Conservation (phyloP, 352 stramenopile genomes). For the Globisporangium nagaii region DNA sequence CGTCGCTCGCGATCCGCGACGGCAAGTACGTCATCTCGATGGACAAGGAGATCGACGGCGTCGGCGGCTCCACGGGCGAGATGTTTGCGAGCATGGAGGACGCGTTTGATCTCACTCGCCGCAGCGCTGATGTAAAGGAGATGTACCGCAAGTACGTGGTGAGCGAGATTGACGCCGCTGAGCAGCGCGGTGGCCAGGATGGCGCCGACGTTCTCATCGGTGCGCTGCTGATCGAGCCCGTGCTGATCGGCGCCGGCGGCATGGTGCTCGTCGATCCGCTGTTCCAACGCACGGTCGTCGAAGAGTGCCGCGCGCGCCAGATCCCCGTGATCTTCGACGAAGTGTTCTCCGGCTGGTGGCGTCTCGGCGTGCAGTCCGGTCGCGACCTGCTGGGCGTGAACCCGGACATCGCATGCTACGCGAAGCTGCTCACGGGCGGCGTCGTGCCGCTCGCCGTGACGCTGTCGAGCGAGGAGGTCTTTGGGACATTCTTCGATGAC, state of each 20-base stretch:
- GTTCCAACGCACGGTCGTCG: conserved; percentile 87
- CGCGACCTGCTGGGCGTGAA: conserved; percentile 81
- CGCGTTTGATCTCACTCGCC: conserved; percentile 42
- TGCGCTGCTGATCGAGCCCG: conserved; percentile 84
- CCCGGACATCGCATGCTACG: conserved; percentile 89
- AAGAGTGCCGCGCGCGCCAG: conserved; percentile 59
- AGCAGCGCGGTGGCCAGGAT: conserved; percentile 16
- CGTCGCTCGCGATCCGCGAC: conserved; percentile 59
- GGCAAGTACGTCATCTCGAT: conserved; percentile 55
- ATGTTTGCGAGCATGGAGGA: conserved; percentile 37
- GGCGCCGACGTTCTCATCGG: conserved; percentile 42
- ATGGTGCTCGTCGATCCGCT: conserved; percentile 91
- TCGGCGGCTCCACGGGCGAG: conserved; percentile 17
- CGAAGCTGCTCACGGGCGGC: conserved; percentile 89
- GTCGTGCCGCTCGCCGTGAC: conserved; percentile 85
- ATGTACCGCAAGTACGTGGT: conserved; percentile 67
- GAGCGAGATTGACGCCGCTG: conserved; percentile 35
- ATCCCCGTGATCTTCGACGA: conserved; percentile 93
- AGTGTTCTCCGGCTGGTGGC: conserved; percentile 89
- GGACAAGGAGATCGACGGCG: conserved; percentile 37
- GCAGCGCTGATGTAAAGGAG: conserved; percentile 29
- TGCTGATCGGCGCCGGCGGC: conserved; percentile 84
- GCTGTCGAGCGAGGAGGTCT: conserved; percentile 84
- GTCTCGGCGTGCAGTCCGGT: conserved; percentile 80
- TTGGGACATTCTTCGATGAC: conserved; percentile 87